phyloP scores from a whole-genome alignment of 2,329 filamentous ascomycete genomes.

The Exserohilum rostratum region DNA sequence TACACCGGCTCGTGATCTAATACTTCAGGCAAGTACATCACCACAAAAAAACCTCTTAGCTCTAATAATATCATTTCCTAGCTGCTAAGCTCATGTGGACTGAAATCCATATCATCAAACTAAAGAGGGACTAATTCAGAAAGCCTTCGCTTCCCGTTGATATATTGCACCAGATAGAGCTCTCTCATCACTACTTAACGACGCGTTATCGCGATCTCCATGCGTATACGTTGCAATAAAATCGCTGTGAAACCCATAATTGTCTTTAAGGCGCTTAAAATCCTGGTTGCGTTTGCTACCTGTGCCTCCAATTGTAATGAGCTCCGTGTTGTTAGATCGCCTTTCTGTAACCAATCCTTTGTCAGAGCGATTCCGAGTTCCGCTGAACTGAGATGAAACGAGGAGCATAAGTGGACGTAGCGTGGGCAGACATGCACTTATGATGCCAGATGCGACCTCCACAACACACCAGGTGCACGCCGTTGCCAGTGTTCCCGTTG shows the following conservation, averaged over 20 bases:
- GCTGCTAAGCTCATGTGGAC: no score
- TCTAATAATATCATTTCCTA: no score
- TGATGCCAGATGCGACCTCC: conserved; percentile 20
- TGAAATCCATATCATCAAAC: no score
- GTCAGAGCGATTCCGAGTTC: conserved; percentile 4
- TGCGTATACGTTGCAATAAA: background rate
- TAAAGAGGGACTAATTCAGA: background rate
- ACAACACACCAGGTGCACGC: conserved; percentile 23
- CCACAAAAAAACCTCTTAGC: no score
- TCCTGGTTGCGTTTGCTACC: conserved; percentile 7
- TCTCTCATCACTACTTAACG: background rate
- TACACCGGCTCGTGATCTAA: no score
- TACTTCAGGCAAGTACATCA: no score
- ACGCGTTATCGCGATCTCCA: background rate
- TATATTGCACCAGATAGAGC: background rate
- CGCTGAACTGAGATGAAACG: conserved; percentile 16
- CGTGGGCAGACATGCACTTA: conserved; percentile 21
- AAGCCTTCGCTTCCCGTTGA: background rate
- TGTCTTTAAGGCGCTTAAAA: conserved; percentile 8
- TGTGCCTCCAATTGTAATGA: conserved; percentile 12
- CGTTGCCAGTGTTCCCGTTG: conserved; percentile 15
- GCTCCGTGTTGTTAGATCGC: conserved; percentile 2
- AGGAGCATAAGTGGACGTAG: conserved; percentile 19
- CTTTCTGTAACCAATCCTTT: background rate
- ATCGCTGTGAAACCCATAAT: background rate